Percentiles rank a stretch among this genome's conserved stretches.
Evolutionary conservation across 1,139 yeast species (phyloP).

Genomic region (Magnusiomyces fungicola): DNA sequence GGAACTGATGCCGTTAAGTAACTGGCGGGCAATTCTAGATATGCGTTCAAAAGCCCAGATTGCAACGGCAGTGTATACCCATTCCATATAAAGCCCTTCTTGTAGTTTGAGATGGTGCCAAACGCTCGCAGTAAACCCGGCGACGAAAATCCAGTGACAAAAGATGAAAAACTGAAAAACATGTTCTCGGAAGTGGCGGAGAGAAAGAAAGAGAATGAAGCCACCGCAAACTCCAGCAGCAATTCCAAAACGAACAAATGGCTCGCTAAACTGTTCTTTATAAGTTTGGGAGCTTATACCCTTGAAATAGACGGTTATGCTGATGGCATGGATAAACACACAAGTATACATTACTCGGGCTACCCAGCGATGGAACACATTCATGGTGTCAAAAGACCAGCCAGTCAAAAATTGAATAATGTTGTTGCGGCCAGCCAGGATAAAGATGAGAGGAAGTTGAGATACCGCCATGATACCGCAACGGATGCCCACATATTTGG

Average conservation of each 20-base stretch:
- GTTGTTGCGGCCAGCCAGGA: conserved; percentile 60
- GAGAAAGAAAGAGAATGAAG: conserved; percentile 42
- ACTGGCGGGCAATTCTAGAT: conserved; percentile 31
- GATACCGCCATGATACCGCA: conserved; percentile 51
- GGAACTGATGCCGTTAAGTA: conserved; percentile 36
- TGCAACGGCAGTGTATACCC: conserved; percentile 32
- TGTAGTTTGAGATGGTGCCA: conserved; percentile 37
- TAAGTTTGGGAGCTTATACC: too few species aligned
- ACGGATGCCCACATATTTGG: conserved; percentile 42
- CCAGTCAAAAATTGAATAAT: conserved; percentile 50
- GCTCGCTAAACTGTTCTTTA: background rate
- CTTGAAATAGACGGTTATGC: too few species aligned
- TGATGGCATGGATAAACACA: conserved; percentile 32
- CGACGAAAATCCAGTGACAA: conserved; percentile 44
- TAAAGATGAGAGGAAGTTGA: conserved; percentile 46
- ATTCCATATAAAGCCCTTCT: conserved; percentile 37
- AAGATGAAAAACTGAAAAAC: conserved; percentile 59
- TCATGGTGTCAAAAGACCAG: conserved; percentile 53
- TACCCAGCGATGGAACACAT: conserved; percentile 55
- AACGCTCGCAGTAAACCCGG: conserved; percentile 36
- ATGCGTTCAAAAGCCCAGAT: conserved; percentile 38
- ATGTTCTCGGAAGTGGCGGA: conserved; percentile 44
- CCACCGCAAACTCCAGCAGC: conserved; percentile 39
- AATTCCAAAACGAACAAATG: conserved; percentile 42
- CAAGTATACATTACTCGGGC: conserved; percentile 45